Percentiles rank a stretch among this genome's conserved stretches.
These are phyloP conservation scores for Boletellus ananiceps DNA, from an alignment of 768 basidiomycete species.

Conservation along the genomic window DNA sequence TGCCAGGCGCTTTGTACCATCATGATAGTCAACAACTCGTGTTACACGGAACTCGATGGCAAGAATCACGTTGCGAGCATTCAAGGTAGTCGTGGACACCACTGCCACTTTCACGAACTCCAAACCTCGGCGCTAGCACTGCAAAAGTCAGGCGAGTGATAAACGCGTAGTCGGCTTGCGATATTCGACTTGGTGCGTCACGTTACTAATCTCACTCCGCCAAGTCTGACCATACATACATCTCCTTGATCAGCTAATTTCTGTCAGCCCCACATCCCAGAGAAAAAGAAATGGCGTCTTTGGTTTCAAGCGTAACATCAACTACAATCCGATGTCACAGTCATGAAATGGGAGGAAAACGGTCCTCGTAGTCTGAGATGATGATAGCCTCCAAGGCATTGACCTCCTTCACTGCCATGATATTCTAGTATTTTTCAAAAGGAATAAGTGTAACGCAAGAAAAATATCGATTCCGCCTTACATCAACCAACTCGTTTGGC, in stretches of 20 bases:
- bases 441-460: slow-evolving; percentile 1
- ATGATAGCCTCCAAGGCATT: slow-evolving; percentile 67
- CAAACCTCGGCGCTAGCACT: no score
- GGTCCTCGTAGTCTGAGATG: slow-evolving; percentile 64
- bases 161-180: no score
- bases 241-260: no score
- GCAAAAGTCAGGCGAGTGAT: no score
- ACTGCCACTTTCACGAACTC: no score
- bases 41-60: no score
- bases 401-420: slow-evolving; percentile 61
- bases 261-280: background rate
- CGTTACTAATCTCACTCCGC: no score
- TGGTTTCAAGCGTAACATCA: background rate
- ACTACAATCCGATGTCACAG: background rate
- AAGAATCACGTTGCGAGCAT: no score
- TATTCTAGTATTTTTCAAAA: slow-evolving; percentile 38
- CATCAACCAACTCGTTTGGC: slow-evolving; percentile 82
- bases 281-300: background rate
- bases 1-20: no score
- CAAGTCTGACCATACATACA: background rate
- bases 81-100: no score
- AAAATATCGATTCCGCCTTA: slow-evolving; percentile 36
- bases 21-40: no score
- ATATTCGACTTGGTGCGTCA: no score
- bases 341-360: slow-evolving; percentile 24